phyloP scores from a whole-genome alignment of 768 basidiomycete genomes.

The Termitomyces sp. region DNA sequence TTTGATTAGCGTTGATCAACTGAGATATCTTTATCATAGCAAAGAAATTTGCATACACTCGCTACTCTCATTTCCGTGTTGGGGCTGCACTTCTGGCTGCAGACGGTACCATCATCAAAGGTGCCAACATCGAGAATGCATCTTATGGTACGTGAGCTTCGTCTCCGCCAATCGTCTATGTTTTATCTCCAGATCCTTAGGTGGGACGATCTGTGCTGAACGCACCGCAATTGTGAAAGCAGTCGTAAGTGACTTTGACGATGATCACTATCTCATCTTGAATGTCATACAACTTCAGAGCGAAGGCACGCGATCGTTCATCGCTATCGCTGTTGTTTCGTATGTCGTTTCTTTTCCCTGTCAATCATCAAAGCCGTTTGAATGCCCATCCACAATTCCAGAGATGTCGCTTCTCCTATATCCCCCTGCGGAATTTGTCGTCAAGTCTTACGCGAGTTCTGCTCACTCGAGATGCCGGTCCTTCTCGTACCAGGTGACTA shows the following conservation, averaged over 20 bases:
- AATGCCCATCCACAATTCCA: conserved; percentile 19
- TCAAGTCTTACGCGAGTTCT: conserved; percentile 87
- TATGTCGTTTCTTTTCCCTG: conserved; percentile 26
- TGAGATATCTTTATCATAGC: conserved; percentile 30
- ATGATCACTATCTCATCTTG: not conserved
- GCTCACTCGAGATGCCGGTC: conserved; percentile 64
- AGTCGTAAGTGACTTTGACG: conserved; percentile 45
- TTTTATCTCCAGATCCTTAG: conserved; percentile 31
- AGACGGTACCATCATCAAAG: conserved; percentile 70
- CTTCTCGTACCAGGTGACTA: conserved; percentile 67
- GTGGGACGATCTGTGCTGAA: conserved; percentile 91
- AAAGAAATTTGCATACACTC: conserved; percentile 68
- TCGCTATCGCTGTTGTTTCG: conserved; percentile 79
- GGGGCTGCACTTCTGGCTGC: conserved; percentile 78
- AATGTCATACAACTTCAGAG: conserved; percentile 42
- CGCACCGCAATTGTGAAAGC: conserved; percentile 95
- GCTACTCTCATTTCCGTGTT: conserved; percentile 90
- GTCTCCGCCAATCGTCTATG: not conserved
- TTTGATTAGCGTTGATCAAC: not conserved
- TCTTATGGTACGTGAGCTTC: conserved; percentile 59
- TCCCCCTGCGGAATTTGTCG: conserved; percentile 95
- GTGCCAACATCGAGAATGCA: conserved; percentile 93
- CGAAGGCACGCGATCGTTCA: conserved; percentile 66
- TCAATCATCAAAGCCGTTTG: not conserved
- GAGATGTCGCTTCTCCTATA: conserved; percentile 60